These are phyloP conservation scores for Penicillium pulvis DNA, from an alignment of 495 filamentous ascomycete species.

Conservation along the genomic window DNA sequence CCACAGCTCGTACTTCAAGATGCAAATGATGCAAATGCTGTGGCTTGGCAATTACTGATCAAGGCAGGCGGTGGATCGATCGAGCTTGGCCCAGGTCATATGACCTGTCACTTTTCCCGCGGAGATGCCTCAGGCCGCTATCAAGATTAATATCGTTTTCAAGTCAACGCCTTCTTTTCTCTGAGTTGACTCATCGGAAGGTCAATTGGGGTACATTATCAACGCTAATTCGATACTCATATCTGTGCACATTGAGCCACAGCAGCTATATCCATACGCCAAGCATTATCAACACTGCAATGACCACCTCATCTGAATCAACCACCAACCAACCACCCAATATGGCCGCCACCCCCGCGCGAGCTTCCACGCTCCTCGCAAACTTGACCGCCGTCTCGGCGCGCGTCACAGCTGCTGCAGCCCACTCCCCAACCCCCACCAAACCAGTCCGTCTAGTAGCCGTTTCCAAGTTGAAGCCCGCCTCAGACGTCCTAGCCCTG, in stretches of 20 bases:
- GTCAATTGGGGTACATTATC: background rate
- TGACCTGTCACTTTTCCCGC: slow-evolving; percentile 23
- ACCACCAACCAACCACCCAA: slow-evolving; percentile 19
- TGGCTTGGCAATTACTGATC: background rate
- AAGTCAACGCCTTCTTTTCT: background rate
- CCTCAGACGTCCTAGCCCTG: slow-evolving; percentile 81
- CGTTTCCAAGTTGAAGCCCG: slow-evolving; percentile 93
- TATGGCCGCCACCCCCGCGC: slow-evolving; percentile 41
- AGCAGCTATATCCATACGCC: background rate
- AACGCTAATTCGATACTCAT: background rate
- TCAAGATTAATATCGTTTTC: slow-evolving; percentile 1
- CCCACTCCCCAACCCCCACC: slow-evolving; percentile 17
- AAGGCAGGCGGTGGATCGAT: slow-evolving; percentile 10
- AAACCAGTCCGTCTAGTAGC: slow-evolving; percentile 74
- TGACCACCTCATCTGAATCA: slow-evolving; percentile 22
- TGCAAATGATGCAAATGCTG: slow-evolving; percentile 4
- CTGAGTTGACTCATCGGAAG: slow-evolving; percentile 5
- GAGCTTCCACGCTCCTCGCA: slow-evolving; percentile 39
- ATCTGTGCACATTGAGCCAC: background rate
- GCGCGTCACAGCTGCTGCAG: slow-evolving; percentile 35
- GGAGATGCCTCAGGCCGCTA: slow-evolving; percentile 26
- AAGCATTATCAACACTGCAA: slow-evolving; percentile 12
- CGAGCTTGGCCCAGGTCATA: background rate
- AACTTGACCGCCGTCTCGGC: slow-evolving; percentile 40
- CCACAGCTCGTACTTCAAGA: slow-evolving; percentile 14